A percentile compares a stretch with the other conserved stretches of the same genome.
These are phyloP conservation scores for Phoenix dactylifera DNA, from an alignment of 176 grass and related monocot genomes.

Conservation along the genomic window DNA sequence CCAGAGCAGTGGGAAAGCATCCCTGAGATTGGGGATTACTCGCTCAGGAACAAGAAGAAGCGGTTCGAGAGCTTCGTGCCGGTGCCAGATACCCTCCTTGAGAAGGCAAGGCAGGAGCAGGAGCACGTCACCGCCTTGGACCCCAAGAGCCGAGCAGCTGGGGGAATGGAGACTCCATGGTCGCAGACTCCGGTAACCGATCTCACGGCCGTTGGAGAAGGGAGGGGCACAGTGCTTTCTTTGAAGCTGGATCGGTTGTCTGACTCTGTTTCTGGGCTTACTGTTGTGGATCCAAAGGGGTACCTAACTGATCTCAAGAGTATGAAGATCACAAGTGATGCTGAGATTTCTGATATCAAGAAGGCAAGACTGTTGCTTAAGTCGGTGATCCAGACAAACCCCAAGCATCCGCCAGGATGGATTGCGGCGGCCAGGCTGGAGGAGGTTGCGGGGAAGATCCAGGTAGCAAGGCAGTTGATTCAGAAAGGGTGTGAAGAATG, in stretches of 20 bases:
- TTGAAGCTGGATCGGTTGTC: slow-evolving; percentile 78
- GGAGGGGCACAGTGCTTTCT: slow-evolving; percentile 85
- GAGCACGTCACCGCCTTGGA: slow-evolving; percentile 88
- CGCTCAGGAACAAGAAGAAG: slow-evolving; percentile 86
- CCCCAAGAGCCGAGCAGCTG: slow-evolving; percentile 59
- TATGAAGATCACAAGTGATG: slow-evolving; percentile 96
- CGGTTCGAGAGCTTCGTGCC: slow-evolving; percentile 91
- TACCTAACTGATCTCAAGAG: slow-evolving; percentile 87
- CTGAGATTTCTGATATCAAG: slow-evolving; percentile 93
- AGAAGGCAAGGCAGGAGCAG: slow-evolving; percentile 95
- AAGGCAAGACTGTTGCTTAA: slow-evolving; percentile 78
- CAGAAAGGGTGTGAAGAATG: slow-evolving; percentile 86
- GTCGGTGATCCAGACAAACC: slow-evolving; percentile 87
- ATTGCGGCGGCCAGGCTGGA: slow-evolving; percentile 90
- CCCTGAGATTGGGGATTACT: slow-evolving; percentile 88
- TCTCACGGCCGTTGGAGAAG: slow-evolving; percentile 82
- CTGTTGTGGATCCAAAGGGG: slow-evolving; percentile 91
- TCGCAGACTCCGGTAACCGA: slow-evolving; percentile 76
- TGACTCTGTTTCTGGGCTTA: slow-evolving; percentile 78
- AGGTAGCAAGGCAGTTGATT: slow-evolving; percentile 68
- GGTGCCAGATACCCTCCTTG: slow-evolving; percentile 66
- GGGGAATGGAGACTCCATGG: slow-evolving; percentile 79
- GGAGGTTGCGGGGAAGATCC: slow-evolving; percentile 79
- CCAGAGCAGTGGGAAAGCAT: slow-evolving; percentile 85
- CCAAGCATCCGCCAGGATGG: slow-evolving; percentile 91